Base-by-base conservation (phyloP, 352 stramenopile species). In the Globisporangium acanthophoron region DNA sequence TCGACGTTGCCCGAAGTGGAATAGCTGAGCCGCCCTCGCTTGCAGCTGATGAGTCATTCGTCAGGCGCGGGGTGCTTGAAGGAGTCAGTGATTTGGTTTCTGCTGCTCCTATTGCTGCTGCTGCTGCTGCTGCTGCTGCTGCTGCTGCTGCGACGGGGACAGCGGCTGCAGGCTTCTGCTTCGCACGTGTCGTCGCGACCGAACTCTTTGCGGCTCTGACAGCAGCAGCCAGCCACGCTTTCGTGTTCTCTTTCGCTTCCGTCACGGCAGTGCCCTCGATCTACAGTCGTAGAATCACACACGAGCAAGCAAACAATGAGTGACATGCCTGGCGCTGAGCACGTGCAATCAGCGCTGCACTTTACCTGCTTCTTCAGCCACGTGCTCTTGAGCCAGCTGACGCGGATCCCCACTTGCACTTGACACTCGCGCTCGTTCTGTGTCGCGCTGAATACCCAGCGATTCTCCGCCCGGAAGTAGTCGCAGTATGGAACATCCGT, bases 281-380 rank as follows among this genome's bases (percentile, higher is more conserved):
- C 76, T 93, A 53, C 8, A 5, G 55, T 1, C 39, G 7, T 12
- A 6, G 5, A 46, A 6, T 21, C 43, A 24, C 55, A 47, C 37
- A n/a, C 29, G 3, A 15, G 9, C 31, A 29, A 40, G 2, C 5
- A 35, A 43, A 11, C 9, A 40, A 33, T 18, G 9, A 3, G 44
- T 41, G 1, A 27, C 18, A 5, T 16, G 43, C 3, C 11, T 1
- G 3, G 7, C 11, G 43, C n/a, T 18, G 37, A 43, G 18, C 43
- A 48, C n/a, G 27, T 2, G n/a, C 43, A 29, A 6, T 8, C 2
- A 6, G 15, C 41, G 41, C 18, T 16, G n/a, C 41, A 21, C 3
- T 24, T 8, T 66, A 92, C 83, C 76, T 94, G 85, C 31, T 91
- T 91, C 72, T 92, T 95, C 20, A 95, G 64, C 81, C 85, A 93